Evolutionary conservation across 306 rosid genomes (phyloP).

Genomic region (Vigna angularis): DNA sequence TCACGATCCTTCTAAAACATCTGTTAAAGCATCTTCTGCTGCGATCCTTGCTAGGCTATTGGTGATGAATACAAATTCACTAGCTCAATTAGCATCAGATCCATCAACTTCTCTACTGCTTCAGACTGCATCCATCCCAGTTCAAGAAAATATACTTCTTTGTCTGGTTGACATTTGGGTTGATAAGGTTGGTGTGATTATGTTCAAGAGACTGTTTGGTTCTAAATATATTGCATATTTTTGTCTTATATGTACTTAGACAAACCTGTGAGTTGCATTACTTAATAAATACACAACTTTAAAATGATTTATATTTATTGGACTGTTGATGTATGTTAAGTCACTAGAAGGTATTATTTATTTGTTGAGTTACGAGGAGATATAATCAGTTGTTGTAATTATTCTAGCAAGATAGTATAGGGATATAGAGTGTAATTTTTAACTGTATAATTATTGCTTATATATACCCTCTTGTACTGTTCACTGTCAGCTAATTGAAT

Average conservation of each 20-base stretch:
- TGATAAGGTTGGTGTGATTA: conserved; percentile 79
- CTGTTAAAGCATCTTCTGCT: conserved; percentile 92
- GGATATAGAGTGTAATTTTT: too few relatives aligned
- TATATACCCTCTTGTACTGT: too few relatives aligned
- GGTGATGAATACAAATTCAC: conserved; percentile 93
- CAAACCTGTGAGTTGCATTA: conserved; percentile 14
- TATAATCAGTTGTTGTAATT: too few relatives aligned
- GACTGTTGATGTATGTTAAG: too few relatives aligned
- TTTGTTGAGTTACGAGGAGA: too few relatives aligned
- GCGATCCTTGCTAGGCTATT: conserved; percentile 93
- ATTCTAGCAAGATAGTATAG: too few relatives aligned
- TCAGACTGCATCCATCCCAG: conserved; percentile 68
- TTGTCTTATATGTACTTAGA: conserved; percentile 23
- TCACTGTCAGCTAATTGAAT: too few relatives aligned
- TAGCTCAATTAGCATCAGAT: conserved; percentile 86
- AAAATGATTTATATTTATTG: neutral
- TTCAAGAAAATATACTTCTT: conserved; percentile 85
- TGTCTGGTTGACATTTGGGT: conserved; percentile 93
- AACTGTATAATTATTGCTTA: too few relatives aligned
- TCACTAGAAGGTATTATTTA: too few relatives aligned
- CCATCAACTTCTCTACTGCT: conserved; percentile 75
- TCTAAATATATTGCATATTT: conserved; percentile 28
- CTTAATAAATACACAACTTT: conserved; percentile 7
- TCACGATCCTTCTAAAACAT: conserved; percentile 77
- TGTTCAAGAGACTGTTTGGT: conserved; percentile 35